phyloP scores from a whole-genome alignment of 2,329 filamentous ascomycete species.

The Exophiala alcalophila region DNA sequence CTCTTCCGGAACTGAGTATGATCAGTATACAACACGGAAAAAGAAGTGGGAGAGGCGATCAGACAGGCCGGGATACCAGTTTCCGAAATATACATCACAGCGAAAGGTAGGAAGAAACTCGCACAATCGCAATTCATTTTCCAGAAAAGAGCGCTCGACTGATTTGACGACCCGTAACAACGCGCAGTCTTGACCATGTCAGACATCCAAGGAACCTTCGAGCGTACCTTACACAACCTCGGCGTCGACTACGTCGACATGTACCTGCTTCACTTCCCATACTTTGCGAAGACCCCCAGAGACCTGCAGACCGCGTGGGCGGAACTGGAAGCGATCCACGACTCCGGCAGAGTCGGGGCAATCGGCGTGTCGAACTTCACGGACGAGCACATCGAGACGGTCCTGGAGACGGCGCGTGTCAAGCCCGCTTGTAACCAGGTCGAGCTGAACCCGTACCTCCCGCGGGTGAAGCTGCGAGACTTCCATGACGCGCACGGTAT shows the following conservation, averaged over 20 bases:
- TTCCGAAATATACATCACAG: conserved; percentile 63
- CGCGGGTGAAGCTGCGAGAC: conserved; percentile 67
- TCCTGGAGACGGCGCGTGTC: conserved; percentile 44
- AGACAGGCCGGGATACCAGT: conserved; percentile 57
- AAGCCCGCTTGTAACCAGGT: conserved; percentile 51
- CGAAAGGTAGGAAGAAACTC: conserved; percentile 67
- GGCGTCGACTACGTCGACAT: conserved; percentile 67
- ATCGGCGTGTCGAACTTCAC: conserved; percentile 54
- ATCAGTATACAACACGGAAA: conserved; percentile 56
- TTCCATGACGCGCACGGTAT: conserved; percentile 42
- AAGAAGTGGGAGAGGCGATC: conserved; percentile 63
- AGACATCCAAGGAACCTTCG: conserved; percentile 59
- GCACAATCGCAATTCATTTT: no score
- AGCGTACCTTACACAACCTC: conserved; percentile 60
- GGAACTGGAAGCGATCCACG: conserved; percentile 45
- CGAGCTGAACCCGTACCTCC: conserved; percentile 53
- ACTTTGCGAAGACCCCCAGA: conserved; percentile 47
- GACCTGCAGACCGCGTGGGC: conserved; percentile 49
- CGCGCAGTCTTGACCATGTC: conserved; percentile 46
- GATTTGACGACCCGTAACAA: no score
- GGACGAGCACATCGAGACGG: conserved; percentile 45
- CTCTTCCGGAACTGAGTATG: no score
- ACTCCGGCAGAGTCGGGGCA: conserved; percentile 45
- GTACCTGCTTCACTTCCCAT: conserved; percentile 66
- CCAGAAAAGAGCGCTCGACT: no score